Evolutionary conservation across 1,284 basidiomycete species (phyloP), one percentile per base, ranked within the genome.

Genomic region (Cryptococcus sp.): DNA sequence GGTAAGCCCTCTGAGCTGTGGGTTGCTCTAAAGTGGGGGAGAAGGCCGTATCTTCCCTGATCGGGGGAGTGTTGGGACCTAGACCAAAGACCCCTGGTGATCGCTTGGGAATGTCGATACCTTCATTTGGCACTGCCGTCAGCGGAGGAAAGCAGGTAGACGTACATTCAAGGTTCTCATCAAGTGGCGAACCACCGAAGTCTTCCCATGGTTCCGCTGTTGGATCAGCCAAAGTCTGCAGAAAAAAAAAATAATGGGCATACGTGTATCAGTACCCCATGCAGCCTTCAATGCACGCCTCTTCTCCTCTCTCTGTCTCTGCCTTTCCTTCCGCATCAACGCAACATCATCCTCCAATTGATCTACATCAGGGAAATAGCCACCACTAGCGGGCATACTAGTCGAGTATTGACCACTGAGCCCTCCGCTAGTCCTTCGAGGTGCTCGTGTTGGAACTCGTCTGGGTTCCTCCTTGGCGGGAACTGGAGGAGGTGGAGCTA

Each of bases 121-220:
- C 14, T 36, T 66, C 59, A 13, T 62, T 60, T 37, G 46, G 45
- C 24, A 66, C 65, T 67, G 49, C 1, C 13, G 7, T 3, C 46
- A 54, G 3, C 14, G 21, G 13, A 32, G 31, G 21, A n/a, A 39
- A 34, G 32, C 31, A 13, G 34, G 18, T n/a, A 39, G 13, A 66
- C 67, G 57, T 46, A 73, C 70, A 48, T 21, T 63, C 57, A n/a
- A 59, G 49, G 7, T 54, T 60, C 25, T 62, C 65, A 21, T 72
- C 62, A 22, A 59, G 56, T 7, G 72, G 73, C 5, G 71, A 72
- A 1, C 59, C 63, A 18, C 70, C 72, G 57, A 71, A 76, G 59
- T 74, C 74, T 56, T 76, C 74, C 45, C 65, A 76, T 0, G 74
- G 74, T 55, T 76, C 74, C 24, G 74, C 74, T 73, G 49, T 14